A percentile compares a stretch with the other conserved stretches of the same genome.
These are phyloP conservation scores for Lanmaoa pseudosensibilis DNA, from an alignment of 768 basidiomycete species.

Conservation along the genomic window DNA sequence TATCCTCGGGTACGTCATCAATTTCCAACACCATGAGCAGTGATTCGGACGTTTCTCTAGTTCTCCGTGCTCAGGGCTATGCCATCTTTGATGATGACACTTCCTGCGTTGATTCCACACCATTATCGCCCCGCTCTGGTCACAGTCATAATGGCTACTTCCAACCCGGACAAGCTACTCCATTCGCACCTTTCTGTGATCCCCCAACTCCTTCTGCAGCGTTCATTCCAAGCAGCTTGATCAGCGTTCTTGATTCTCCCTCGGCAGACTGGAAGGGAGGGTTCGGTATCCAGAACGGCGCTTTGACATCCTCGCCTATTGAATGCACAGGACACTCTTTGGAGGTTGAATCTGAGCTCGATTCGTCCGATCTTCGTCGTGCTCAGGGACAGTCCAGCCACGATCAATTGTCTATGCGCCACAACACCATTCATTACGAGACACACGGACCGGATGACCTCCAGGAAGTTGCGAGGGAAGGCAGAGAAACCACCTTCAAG, in stretches of 20 bases:
- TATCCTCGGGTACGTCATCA: conserved; percentile 34
- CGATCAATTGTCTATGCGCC: conserved; percentile 28
- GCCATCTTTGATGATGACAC: conserved; percentile 42
- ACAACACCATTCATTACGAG: conserved; percentile 38
- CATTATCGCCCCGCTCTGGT: conserved; percentile 11
- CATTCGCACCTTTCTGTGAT: conserved; percentile 60
- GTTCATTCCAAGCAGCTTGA: conserved; percentile 56
- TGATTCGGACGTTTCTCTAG: conserved; percentile 14
- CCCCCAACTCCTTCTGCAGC: conserved; percentile 41
- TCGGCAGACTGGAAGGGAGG: conserved; percentile 53
- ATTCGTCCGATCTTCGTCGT: conserved; percentile 48
- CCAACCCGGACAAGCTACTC: conserved; percentile 22
- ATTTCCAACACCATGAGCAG: conserved; percentile 18
- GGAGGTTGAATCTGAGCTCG: conserved; percentile 38
- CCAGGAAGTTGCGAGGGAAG: conserved; percentile 11
- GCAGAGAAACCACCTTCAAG: conserved; percentile 35
- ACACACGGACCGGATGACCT: conserved; percentile 18
- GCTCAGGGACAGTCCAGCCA: conserved; percentile 11
- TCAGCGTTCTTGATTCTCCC: conserved; percentile 47
- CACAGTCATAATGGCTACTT: conserved; percentile 15
- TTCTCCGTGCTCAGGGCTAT: conserved; percentile 39
- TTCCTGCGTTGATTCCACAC: conserved; percentile 28
- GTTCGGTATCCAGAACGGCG: conserved; percentile 14
- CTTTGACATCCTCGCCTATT: conserved; percentile 42
- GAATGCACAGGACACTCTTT: conserved; percentile 36